Evolutionary conservation across 768 basidiomycete genomes (phyloP).

Genomic region (Nidula microcarpa): DNA sequence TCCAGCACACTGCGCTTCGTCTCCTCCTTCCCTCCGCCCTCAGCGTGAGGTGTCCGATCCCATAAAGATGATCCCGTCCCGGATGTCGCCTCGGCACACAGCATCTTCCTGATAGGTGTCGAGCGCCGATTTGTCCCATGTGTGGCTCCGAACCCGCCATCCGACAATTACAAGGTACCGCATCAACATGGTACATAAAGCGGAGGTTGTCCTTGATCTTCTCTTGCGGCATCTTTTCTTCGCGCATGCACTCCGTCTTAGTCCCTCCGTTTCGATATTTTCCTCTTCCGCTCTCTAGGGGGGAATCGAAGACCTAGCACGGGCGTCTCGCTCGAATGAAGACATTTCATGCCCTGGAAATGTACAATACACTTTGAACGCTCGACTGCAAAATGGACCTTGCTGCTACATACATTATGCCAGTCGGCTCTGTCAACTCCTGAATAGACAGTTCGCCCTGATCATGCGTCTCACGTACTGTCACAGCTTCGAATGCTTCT

Average conservation of each 20-base stretch:
- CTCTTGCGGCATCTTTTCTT: conserved; percentile 10
- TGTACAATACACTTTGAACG: no score
- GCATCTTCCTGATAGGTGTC: not conserved
- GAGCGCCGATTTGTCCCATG: not conserved
- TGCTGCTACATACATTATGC: not conserved
- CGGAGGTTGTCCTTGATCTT: conserved; percentile 11
- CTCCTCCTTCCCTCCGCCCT: not conserved
- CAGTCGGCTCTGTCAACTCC: conserved; percentile 11
- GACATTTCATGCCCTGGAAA: no score
- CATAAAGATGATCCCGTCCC: not conserved
- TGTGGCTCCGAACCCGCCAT: not conserved
- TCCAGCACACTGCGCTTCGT: not conserved
- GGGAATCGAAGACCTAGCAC: no score
- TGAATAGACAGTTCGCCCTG: conserved; percentile 36
- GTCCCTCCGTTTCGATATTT: no score
- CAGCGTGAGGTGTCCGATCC: not conserved
- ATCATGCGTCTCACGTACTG: conserved; percentile 24
- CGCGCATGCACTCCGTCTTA: conserved; percentile 2
- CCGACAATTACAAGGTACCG: not conserved
- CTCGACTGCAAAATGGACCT: not conserved
- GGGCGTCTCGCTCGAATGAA: no score
- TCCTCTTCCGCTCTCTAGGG: no score
- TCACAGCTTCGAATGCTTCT: conserved; percentile 15
- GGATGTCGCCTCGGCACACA: not conserved
- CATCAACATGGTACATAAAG: conserved; percentile 10